Evolutionary conservation across 495 filamentous ascomycete species (phyloP).

Genomic region (Thozetella sp.): DNA sequence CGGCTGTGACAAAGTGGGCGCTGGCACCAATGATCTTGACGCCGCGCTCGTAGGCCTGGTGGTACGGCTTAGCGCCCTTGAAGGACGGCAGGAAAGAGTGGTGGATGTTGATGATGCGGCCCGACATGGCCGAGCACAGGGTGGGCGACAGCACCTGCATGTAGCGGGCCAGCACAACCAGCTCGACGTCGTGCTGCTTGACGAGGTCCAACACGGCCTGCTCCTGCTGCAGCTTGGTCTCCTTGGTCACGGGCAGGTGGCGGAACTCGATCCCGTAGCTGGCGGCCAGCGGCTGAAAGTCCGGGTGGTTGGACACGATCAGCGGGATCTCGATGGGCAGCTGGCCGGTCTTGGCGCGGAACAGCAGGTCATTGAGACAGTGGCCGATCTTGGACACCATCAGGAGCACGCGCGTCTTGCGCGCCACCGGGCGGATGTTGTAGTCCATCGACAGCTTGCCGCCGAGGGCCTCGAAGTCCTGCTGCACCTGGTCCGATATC

Average conservation of each 20-base stretch:
- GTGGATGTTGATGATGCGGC: slow-evolving; percentile 82
- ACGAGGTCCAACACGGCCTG: slow-evolving; percentile 64
- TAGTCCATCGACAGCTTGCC: slow-evolving; percentile 61
- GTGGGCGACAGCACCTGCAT: slow-evolving; percentile 78
- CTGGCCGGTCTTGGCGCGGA: slow-evolving; percentile 64
- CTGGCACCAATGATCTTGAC: slow-evolving; percentile 82
- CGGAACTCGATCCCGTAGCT: slow-evolving; percentile 73
- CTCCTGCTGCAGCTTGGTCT: slow-evolving; percentile 71
- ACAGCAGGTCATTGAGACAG: slow-evolving; percentile 80
- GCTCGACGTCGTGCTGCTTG: slow-evolving; percentile 62
- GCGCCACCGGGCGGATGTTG: slow-evolving; percentile 58
- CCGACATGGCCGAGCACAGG: slow-evolving; percentile 72
- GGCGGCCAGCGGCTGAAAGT: slow-evolving; percentile 65
- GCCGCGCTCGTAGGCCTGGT: slow-evolving; percentile 75
- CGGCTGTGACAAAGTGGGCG: slow-evolving; percentile 76
- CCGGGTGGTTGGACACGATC: slow-evolving; percentile 74
- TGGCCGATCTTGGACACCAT: slow-evolving; percentile 84
- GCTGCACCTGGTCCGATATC: slow-evolving; percentile 39
- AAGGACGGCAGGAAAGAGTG: slow-evolving; percentile 78
- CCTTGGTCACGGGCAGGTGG: slow-evolving; percentile 71
- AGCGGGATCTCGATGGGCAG: slow-evolving; percentile 70
- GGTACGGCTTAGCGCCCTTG: slow-evolving; percentile 81
- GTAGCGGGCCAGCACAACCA: slow-evolving; percentile 78
- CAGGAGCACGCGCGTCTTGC: slow-evolving; percentile 72
- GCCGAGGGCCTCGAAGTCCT: slow-evolving; percentile 57